Conservation (phyloP, 139 green algal species). For the Chlorella sorokiniana region DNA sequence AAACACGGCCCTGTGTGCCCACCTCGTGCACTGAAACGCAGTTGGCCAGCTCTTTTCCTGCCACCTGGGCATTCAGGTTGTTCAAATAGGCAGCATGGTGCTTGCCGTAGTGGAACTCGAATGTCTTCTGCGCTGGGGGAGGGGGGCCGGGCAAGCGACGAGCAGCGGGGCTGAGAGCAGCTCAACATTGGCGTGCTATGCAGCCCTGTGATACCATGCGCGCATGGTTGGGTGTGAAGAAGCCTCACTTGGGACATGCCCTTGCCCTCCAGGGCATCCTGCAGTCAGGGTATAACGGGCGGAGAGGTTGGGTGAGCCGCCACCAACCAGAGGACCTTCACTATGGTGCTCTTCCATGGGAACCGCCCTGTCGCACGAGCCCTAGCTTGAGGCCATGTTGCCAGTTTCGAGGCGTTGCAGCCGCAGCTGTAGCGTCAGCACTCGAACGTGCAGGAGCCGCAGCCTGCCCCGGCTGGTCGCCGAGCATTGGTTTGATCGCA, state of each 20-base stretch:
- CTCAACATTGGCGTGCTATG: background rate
- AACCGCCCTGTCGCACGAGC: too few relatives aligned
- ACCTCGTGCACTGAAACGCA: conserved; percentile 85
- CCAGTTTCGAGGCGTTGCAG: background rate
- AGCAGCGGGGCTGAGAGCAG: background rate
- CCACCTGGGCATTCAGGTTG: conserved; percentile 95
- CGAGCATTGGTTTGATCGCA: too few relatives aligned
- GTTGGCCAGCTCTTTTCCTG: conserved; percentile 80
- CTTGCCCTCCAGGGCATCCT: conserved; percentile 48
- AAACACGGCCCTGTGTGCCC: too few relatives aligned
- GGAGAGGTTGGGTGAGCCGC: too few relatives aligned
- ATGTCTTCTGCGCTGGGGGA: conserved; percentile 39
- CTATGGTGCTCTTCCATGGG: too few relatives aligned
- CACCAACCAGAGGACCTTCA: too few relatives aligned
- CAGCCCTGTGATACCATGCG: too few relatives aligned
- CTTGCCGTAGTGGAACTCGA: conserved; percentile 93
- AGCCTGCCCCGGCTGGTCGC: background rate
- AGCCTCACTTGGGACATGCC: conserved; percentile 45
- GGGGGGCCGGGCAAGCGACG: background rate
- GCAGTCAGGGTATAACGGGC: background rate
- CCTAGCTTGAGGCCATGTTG: background rate
- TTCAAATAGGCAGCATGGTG: conserved; percentile 84
- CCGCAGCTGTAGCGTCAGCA: background rate
- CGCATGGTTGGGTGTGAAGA: background rate
- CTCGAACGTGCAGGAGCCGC: background rate